Evolutionary conservation across 1,284 basidiomycete genomes (phyloP).

Genomic region (Cryptococcus sp.): DNA sequence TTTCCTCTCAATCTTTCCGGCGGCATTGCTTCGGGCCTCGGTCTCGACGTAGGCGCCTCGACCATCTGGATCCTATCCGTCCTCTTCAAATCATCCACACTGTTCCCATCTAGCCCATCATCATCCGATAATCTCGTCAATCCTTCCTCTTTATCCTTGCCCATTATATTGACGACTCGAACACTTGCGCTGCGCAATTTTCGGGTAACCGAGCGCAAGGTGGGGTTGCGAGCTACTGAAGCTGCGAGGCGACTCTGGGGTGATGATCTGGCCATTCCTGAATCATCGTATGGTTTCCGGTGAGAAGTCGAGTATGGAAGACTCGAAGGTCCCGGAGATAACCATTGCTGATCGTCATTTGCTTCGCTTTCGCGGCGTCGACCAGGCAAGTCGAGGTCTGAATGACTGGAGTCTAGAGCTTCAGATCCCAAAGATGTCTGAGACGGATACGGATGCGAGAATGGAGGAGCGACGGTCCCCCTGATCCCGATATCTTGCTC

Average conservation of each 20-base stretch:
- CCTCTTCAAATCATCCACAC: constrained; percentile 6
- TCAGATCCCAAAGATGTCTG: not conserved
- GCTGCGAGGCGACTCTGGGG: not conserved
- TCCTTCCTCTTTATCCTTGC: constrained; percentile 48
- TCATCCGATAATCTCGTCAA: constrained; percentile 22
- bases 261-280: not conserved
- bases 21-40: constrained; percentile 20
- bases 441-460: not conserved
- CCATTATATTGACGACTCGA: constrained; percentile 76
- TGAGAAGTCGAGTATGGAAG: not conserved
- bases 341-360: not conserved
- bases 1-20: constrained; percentile 64
- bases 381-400: not conserved
- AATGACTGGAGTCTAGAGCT: not conserved
- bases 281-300: not conserved
- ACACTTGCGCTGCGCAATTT: constrained; percentile 53
- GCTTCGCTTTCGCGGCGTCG: not conserved
- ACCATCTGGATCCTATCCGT: constrained; percentile 1
- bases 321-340: not conserved
- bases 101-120: constrained; percentile 12
- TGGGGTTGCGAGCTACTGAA: constrained; percentile 24
- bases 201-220: constrained; percentile 33
- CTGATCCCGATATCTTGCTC: not conserved
- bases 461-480: not conserved
- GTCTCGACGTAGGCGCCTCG: constrained; percentile 2